Base-by-base conservation (phyloP, 1,139 yeast genomes). In the Magnusiomyces fungicola region DNA sequence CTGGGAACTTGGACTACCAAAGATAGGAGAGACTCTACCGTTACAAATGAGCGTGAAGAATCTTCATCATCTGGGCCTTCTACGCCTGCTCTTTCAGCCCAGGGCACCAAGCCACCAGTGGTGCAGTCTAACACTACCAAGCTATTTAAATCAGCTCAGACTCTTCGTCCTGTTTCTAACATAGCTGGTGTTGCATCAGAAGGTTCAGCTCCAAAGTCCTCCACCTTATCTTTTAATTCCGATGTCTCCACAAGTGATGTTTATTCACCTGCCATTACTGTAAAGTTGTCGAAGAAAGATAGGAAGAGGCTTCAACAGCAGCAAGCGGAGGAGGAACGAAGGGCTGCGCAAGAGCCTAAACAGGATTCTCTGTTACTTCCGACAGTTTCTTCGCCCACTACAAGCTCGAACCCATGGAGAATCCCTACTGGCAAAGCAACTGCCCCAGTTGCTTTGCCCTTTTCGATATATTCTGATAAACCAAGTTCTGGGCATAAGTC, bases 231-330 rank as follows among this genome's bases (percentile, higher is more conserved):
- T 18, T 32, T 32, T n/a, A 9, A 9, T 14, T 5, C 36, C 36
- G n/a, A n/a, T n/a, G n/a, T 18, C 16, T n/a, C 36, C 16, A 6
- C 16, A 36, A 36, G 24, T 6, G 24, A 36, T 7, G 23, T 6
- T 6, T 18, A 16, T 36, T 16, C 24, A 18, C 24, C 18, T n/a
- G 18, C 36, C 19, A 29, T 42, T 25, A 29, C 57, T 18, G 51
- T 49, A 3, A 63, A 63, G 54, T 57, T 76, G 7, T 76, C 82
- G 1, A 82, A 78, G 55, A 76, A 75, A 57, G 81, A 78, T 58
- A 61, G 81, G 27, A 75, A 74, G 59, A 71, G 68, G 51, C 53
- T 62, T 52, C 62, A 2, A 48, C 57, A 64, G 38, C 5, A 40
- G 18, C 43, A 34, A 29, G n/a, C 6, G 9, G 41, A 43, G 21